Evolutionary conservation across 2,329 filamentous ascomycete species (phyloP).

Genomic region (Diplodia scrobiculata): DNA sequence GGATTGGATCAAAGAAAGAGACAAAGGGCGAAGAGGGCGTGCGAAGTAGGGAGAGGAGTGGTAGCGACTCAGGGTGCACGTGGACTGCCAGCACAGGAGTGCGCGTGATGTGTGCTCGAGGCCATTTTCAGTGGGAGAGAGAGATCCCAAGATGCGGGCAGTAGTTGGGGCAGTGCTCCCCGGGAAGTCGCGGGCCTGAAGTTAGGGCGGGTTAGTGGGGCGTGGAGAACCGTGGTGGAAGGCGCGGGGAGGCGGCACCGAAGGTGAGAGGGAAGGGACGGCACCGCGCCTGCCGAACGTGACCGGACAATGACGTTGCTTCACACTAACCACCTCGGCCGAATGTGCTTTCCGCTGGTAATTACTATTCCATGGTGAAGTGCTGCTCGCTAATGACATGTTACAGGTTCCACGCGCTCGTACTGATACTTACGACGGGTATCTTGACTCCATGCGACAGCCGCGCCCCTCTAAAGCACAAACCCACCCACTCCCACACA

Average conservation of each 20-base stretch:
- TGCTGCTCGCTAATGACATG: conserved; percentile 9
- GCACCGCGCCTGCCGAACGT: background rate
- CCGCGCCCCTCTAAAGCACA: conserved; percentile 16
- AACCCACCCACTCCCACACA: conserved; percentile 53
- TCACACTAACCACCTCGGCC: background rate
- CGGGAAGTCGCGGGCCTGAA: background rate
- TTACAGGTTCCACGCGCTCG: conserved; percentile 25
- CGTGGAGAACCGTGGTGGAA: background rate
- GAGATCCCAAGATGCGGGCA: background rate
- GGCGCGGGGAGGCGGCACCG: background rate
- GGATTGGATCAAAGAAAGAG: background rate
- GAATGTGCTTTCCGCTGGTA: background rate
- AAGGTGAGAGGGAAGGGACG: background rate
- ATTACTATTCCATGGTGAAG: background rate
- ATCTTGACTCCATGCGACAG: conserved; percentile 21
- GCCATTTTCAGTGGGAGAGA: background rate
- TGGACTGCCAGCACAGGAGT: background rate
- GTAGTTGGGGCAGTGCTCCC: background rate
- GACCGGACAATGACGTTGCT: background rate
- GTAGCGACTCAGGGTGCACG: background rate
- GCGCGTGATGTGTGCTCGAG: background rate
- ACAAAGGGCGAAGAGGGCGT: background rate
- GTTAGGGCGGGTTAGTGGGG: background rate
- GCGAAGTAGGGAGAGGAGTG: background rate
- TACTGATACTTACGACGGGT: conserved; percentile 29